Evolutionary conservation across 306 rosid genomes (phyloP), one percentile per base, ranked within the genome.

Genomic region (Potentilla sterilis): DNA sequence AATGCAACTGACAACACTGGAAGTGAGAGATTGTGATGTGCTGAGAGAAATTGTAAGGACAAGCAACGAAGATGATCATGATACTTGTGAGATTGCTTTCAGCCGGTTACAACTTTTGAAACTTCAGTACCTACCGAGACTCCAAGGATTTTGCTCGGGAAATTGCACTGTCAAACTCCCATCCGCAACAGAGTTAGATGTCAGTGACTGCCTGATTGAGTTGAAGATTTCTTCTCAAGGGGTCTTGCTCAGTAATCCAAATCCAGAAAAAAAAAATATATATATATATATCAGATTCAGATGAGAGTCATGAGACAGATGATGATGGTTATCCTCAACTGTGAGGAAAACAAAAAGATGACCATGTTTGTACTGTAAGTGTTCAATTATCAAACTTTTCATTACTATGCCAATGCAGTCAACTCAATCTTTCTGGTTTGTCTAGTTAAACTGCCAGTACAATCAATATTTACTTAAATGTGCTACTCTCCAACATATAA

Each of bases 21-120:
- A 3, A 0, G 61, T 54, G 28, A 28, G 1, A 0, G 0, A 28
- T 28, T 28, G 28, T 0, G 0, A 0, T 0, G 0, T 4, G 2
- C 8, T 49, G 21, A 49, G 21, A 49, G 21, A 16, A 15, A 49
- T 49, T 49, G 6, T 16, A 51, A 7, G 21, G 22, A 22, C 57
- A 18, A 51, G 22, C 57, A 51, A 51, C 9, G 57, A 51, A 18
- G 57, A 51, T 18, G 57, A 51, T 51, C 9, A 51, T 6, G 52
- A 1, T 3, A 13, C 52, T 47, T 51, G 22, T 51, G 57, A 18
- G 22, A 51, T 51, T 51, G 57, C 9, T 51, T 51, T 51, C 57
- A 18, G 3, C 22, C 57, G 57, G 9, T 51, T 51, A 22, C 57
- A 51, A 51, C 2, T 1, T 51, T 19, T 51, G 57, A 2, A 0